Evolutionary conservation across 2,329 filamentous ascomycete genomes (phyloP).

Genomic region (Stagonosporopsis chrysanthemi): DNA sequence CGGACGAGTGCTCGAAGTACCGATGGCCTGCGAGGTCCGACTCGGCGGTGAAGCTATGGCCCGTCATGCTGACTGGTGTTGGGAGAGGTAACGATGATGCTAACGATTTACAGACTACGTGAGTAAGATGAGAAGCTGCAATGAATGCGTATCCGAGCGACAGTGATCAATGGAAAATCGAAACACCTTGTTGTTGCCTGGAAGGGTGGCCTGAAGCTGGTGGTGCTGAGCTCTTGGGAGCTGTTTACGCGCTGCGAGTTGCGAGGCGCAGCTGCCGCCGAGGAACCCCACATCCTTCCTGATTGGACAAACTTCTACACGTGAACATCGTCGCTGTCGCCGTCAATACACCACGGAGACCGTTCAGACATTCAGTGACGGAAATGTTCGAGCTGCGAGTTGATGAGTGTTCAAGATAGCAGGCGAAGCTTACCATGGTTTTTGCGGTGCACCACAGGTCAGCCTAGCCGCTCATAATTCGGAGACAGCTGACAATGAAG

Average conservation of each 20-base stretch:
- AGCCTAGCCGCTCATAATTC: background rate
- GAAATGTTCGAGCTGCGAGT: background rate
- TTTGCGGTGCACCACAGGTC: background rate
- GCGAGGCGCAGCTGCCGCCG: conserved; percentile 17
- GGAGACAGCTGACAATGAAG: background rate
- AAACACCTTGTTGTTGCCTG: conserved; percentile 10
- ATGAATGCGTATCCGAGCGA: background rate
- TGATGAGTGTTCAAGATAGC: background rate
- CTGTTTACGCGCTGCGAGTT: conserved; percentile 14
- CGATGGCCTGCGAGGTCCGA: conserved; percentile 49
- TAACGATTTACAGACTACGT: background rate
- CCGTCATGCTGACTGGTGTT: conserved; percentile 33
- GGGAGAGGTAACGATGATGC: conserved; percentile 1
- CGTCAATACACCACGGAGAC: conserved; percentile 1
- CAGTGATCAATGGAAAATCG: background rate
- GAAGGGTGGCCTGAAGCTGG: conserved; percentile 17
- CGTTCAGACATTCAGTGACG: background rate
- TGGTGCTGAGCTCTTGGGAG: conserved; percentile 15
- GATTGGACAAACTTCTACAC: conserved; percentile 3
- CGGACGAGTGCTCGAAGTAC: conserved; percentile 56
- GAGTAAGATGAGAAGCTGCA: conserved; percentile 2
- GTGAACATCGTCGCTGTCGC: background rate
- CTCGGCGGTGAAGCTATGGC: conserved; percentile 31
- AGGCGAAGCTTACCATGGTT: background rate
- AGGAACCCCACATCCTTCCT: conserved; percentile 14